phyloP scores from a whole-genome alignment of 75 land plant genomes.

The Picea sitchensis region DNA sequence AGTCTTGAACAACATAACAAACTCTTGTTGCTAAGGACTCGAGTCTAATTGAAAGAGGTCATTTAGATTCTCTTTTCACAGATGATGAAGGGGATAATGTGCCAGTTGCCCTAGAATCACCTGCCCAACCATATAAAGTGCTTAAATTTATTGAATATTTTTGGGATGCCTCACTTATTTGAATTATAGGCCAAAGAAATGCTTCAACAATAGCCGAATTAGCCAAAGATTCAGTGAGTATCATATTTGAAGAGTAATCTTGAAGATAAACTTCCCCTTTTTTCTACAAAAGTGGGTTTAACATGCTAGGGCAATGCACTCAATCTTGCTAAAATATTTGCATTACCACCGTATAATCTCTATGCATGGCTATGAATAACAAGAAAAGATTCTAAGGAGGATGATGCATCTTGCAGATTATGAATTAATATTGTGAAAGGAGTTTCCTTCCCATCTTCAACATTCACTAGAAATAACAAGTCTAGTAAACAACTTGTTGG shows the following conservation, averaged over 20 bases:
- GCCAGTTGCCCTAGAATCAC: constrained; percentile 41
- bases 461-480: constrained; percentile 13
- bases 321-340: constrained; percentile 33
- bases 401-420: constrained; percentile 56
- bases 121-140: constrained; percentile 9
- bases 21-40: constrained; percentile 57
- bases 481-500: constrained; percentile 23
- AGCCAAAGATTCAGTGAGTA: constrained; percentile 41
- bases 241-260: constrained; percentile 29
- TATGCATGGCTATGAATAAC: constrained; percentile 32
- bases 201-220: constrained; percentile 44
- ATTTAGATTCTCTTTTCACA: constrained; percentile 38
- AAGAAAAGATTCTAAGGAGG: constrained; percentile 62
- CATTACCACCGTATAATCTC: constrained; percentile 24
- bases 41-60: constrained; percentile 79
- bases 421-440: constrained; percentile 35
- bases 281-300: constrained; percentile 46
- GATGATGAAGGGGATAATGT: constrained; percentile 41
- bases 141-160: constrained; percentile 17
- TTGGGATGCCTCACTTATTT: neutral
- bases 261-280: constrained; percentile 34
- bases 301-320: constrained; percentile 36
- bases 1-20: constrained; percentile 24
- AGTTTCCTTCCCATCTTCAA: constrained; percentile 14
- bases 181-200: constrained; percentile 57